phyloP scores from a whole-genome alignment of 2,329 filamentous ascomycete genomes.

The Elsinoe ampelina region DNA sequence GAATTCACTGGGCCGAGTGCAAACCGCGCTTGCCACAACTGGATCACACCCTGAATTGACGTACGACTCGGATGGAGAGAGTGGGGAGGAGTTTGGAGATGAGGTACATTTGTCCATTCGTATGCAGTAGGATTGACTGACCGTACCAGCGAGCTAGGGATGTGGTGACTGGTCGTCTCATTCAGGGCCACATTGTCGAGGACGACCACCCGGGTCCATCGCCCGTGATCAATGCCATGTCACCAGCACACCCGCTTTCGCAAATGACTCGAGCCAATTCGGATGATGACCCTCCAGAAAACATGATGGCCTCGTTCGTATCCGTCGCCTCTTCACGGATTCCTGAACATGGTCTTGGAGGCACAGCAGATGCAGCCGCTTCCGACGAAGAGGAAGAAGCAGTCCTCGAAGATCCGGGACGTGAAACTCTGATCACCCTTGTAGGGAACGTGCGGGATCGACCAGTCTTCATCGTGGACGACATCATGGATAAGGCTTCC shows the following conservation, averaged over 20 bases:
- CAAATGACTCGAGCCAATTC: constrained; percentile 33
- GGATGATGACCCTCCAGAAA: constrained; percentile 56
- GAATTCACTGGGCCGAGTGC: constrained; percentile 19
- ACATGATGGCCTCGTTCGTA: constrained; percentile 73
- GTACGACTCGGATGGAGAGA: constrained; percentile 27
- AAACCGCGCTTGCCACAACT: constrained; percentile 23
- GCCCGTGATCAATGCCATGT: constrained; percentile 55
- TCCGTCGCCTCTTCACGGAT: constrained; percentile 67
- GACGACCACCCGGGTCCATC: constrained; percentile 69
- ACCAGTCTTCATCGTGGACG: constrained; percentile 89
- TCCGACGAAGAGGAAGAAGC: constrained; percentile 91
- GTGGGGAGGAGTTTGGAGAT: constrained; percentile 29
- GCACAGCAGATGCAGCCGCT: constrained; percentile 71
- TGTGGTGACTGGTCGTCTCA: constrained; percentile 80
- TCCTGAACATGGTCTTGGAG: constrained; percentile 55
- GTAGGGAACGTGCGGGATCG: constrained; percentile 86
- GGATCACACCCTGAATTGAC: constrained; percentile 15
- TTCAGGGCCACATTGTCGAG: constrained; percentile 91
- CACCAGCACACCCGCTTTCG: constrained; percentile 47
- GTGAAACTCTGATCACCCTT: constrained; percentile 94
- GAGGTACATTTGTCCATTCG: constrained; percentile 20
- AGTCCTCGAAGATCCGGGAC: constrained; percentile 64
- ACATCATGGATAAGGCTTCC: constrained; percentile 96
- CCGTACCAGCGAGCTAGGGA: constrained; percentile 57
- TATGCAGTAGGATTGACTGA: background rate